Evolutionary conservation across 352 stramenopile species (phyloP).

Genomic region (Globisporangium viniferum): DNA sequence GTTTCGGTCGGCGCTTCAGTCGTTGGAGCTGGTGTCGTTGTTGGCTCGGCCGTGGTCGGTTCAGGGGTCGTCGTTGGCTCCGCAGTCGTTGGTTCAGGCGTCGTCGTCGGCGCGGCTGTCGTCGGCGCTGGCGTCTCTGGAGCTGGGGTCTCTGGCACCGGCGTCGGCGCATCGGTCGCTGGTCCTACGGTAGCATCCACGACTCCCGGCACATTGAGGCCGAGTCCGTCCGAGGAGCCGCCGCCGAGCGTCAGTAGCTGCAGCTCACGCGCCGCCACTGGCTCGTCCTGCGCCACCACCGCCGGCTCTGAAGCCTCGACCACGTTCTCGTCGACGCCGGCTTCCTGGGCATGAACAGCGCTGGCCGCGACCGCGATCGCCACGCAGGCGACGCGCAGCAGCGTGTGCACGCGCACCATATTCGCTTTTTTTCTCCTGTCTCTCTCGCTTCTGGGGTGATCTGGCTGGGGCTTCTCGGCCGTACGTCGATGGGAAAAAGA

Average conservation of each 20-base stretch:
- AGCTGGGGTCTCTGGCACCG: neutral
- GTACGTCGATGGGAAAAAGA: slow-evolving; percentile 4
- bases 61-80: slow-evolving; percentile 1
- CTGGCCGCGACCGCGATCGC: slow-evolving; percentile 8
- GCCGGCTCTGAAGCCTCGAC: neutral
- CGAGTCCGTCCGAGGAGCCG: neutral
- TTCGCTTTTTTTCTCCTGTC: neutral
- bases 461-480: neutral
- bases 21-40: slow-evolving; percentile 11
- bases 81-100: neutral
- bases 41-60: slow-evolving; percentile 4
- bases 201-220: neutral
- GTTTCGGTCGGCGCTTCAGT: slow-evolving; percentile 3
- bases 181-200: slow-evolving; percentile 2
- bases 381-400: slow-evolving; percentile 9
- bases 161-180: neutral
- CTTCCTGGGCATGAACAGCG: slow-evolving; percentile 10
- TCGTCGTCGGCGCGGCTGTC: neutral
- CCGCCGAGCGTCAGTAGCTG: slow-evolving; percentile 4
- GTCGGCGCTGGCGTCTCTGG: neutral
- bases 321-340: slow-evolving; percentile 6
- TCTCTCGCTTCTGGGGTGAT: neutral
- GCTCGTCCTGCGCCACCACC: neutral
- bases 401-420: slow-evolving; percentile 10
- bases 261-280: neutral